phyloP scores from a whole-genome alignment of 2,329 filamentous ascomycete species.

The Fusarium xylarioides region DNA sequence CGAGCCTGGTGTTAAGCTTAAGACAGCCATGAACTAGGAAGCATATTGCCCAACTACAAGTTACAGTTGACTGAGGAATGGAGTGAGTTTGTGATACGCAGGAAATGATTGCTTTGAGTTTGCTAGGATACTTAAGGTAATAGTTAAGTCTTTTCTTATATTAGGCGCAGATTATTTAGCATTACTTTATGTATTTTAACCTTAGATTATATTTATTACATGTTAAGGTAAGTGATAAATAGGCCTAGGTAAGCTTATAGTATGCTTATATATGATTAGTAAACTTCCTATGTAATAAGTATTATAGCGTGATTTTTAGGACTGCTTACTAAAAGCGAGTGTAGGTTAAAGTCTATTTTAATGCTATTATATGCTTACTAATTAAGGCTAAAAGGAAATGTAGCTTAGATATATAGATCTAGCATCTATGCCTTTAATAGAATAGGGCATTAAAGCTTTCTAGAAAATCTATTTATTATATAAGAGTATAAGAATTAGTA shows the following conservation, averaged over 20 bases:
- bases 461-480: background rate
- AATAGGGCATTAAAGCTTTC: background rate
- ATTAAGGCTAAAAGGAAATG: background rate
- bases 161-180: background rate
- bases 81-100: no score
- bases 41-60: background rate
- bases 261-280: background rate
- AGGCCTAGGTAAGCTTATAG: rapidly evolving
- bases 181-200: rapidly evolving
- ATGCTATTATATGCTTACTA: background rate
- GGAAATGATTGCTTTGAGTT: no score
- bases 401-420: background rate
- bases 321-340: background rate
- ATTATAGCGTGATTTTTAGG: background rate
- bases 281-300: background rate
- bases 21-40: background rate
- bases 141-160: no score
- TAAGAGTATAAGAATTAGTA: background rate
- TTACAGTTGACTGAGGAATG: background rate
- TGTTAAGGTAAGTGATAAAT: rapidly evolving
- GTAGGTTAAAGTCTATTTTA: background rate
- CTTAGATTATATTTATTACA: background rate
- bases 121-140: no score
- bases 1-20: background rate
- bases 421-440: background rate